These are phyloP conservation scores for Tuber aestivum DNA, from an alignment of 495 filamentous ascomycete genomes.

Conservation along the genomic window DNA sequence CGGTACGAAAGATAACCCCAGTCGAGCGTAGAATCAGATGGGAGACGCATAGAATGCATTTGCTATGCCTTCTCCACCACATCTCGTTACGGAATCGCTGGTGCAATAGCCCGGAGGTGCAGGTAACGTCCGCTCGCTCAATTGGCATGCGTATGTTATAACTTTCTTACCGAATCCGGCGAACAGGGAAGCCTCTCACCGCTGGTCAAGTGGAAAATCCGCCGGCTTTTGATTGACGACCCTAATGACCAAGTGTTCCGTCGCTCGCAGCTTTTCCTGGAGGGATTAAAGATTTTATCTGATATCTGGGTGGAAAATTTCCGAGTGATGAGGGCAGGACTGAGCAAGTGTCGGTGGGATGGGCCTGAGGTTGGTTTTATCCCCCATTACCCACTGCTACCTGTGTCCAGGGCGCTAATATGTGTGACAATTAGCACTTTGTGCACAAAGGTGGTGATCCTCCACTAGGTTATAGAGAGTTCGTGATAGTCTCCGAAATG, in stretches of 20 bases:
- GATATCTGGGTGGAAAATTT: constrained; percentile 64
- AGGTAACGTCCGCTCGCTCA: constrained; percentile 46
- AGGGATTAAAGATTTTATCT: constrained; percentile 64
- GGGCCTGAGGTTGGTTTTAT: constrained; percentile 2
- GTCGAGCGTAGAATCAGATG: constrained; percentile 66
- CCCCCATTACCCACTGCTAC: background rate
- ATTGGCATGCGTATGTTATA: constrained; percentile 5
- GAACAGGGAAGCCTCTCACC: constrained; percentile 51
- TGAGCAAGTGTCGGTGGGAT: constrained; percentile 27
- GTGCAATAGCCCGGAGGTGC: constrained; percentile 72
- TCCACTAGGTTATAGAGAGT: constrained; percentile 59
- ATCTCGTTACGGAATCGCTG: constrained; percentile 70
- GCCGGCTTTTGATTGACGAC: constrained; percentile 59
- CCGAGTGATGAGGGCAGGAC: constrained; percentile 49
- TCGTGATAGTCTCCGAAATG: constrained; percentile 58
- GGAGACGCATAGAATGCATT: constrained; percentile 76
- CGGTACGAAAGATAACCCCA: constrained; percentile 57
- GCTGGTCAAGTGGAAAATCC: constrained; percentile 56
- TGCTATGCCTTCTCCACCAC: constrained; percentile 74
- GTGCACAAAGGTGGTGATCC: constrained; percentile 35
- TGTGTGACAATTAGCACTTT: constrained; percentile 10
- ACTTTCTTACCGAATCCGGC: constrained; percentile 6
- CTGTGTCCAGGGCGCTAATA: background rate
- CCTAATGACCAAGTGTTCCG: constrained; percentile 61
- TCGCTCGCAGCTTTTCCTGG: constrained; percentile 64